Evolutionary conservation across 768 basidiomycete genomes (phyloP).

Genomic region (Inosperma sp.): DNA sequence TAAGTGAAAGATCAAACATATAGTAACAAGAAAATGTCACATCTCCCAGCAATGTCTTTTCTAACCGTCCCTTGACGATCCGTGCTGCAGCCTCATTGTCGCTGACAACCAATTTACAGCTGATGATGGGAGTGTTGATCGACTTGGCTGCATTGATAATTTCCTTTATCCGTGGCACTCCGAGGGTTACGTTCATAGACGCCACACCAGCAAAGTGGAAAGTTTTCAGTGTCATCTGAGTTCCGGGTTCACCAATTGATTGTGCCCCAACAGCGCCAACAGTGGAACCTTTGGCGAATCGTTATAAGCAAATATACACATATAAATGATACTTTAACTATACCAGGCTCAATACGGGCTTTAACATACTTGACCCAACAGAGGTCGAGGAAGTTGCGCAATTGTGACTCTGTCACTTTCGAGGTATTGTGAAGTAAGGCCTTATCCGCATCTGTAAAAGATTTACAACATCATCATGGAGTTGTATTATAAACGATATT

Average conservation of each 20-base stretch:
- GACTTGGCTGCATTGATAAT: constrained; percentile 99
- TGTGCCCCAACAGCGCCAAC: constrained; percentile 99
- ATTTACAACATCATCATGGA: constrained; percentile 6
- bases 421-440: constrained; percentile 82
- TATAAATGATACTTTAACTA: background rate
- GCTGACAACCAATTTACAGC: constrained; percentile 83
- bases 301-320: background rate
- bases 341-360: constrained; percentile 94
- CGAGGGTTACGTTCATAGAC: constrained; percentile 98
- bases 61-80: constrained; percentile 93
- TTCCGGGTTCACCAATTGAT: constrained; percentile 98
- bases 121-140: constrained; percentile 98
- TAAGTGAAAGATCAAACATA: background rate
- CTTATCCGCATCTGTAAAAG: constrained; percentile 52
- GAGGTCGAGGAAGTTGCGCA: constrained; percentile 74
- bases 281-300: constrained; percentile 65
- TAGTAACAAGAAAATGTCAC: constrained; percentile 35
- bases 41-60: constrained; percentile 92
- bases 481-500: constrained; percentile 19
- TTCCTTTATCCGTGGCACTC: constrained; percentile 99
- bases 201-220: constrained; percentile 99
- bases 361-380: constrained; percentile 92
- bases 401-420: constrained; percentile 81
- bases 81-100: constrained; percentile 92
- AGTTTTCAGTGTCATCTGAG: constrained; percentile 99